Conservation (phyloP, 2,329 filamentous ascomycete species). For the Pleochaeta shiraiana region DNA sequence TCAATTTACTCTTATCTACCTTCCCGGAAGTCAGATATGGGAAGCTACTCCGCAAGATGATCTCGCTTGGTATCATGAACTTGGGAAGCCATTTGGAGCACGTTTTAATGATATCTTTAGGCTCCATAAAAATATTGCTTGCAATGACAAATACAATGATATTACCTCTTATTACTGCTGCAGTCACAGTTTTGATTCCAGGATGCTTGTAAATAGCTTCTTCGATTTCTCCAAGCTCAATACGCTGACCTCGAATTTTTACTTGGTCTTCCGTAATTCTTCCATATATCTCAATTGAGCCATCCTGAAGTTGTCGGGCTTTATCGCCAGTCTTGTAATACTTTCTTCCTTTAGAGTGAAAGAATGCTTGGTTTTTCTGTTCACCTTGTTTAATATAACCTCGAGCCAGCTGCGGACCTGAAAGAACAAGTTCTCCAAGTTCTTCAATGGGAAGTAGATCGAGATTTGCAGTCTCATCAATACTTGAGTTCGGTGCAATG, state of each 20-base stretch:
- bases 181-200: conserved; percentile 42
- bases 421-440: conserved; percentile 48
- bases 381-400: conserved; percentile 67
- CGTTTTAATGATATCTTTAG: conserved; percentile 27
- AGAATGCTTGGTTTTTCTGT: conserved; percentile 50
- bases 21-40: conserved; percentile 70
- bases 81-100: conserved; percentile 58
- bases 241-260: conserved; percentile 64
- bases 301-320: conserved; percentile 42
- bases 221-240: conserved; percentile 63
- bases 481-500: conserved; percentile 9
- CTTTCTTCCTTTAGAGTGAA: conserved; percentile 38
- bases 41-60: conserved; percentile 40
- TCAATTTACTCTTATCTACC: conserved; percentile 45
- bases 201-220: conserved; percentile 39
- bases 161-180: conserved; percentile 39
- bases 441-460: conserved; percentile 16
- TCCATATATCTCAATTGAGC: conserved; percentile 63
- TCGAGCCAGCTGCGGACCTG: conserved; percentile 56
- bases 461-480: conserved; percentile 10
- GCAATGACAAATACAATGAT: conserved; percentile 47
- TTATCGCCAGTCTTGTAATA: conserved; percentile 77
- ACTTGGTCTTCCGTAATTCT: conserved; percentile 64
- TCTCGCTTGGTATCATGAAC: conserved; percentile 65
- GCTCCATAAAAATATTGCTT: conserved; percentile 17